Evolutionary conservation across 2,329 filamentous ascomycete species (phyloP).

Genomic region (Fusarium devonianum): DNA sequence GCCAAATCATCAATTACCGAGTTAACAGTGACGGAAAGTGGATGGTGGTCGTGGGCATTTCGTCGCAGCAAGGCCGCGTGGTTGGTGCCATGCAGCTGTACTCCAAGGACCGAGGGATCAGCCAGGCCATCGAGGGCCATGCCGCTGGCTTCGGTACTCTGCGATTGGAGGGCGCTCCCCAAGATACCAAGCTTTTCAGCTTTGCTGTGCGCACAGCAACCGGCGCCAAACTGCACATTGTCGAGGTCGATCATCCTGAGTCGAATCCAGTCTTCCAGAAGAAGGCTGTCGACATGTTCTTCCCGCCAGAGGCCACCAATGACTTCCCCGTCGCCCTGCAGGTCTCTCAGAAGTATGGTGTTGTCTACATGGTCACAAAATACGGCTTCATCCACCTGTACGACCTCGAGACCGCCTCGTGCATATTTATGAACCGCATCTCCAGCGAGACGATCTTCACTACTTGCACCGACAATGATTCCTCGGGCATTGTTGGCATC

Average conservation of each 20-base stretch:
- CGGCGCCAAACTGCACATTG: conserved; percentile 94
- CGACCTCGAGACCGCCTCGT: conserved; percentile 92
- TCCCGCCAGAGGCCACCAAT: conserved; percentile 92
- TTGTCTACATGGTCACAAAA: conserved; percentile 97
- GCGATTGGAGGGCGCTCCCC: conserved; percentile 84
- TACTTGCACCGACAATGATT: conserved; percentile 82
- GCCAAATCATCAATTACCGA: conserved; percentile 99
- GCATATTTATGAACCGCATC: conserved; percentile 99
- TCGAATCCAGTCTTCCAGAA: conserved; percentile 90
- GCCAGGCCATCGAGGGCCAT: conserved; percentile 97
- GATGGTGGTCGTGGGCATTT: conserved; percentile 98
- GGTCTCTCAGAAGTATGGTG: conserved; percentile 93
- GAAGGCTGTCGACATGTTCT: conserved; percentile 97
- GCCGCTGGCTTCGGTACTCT: conserved; percentile 93
- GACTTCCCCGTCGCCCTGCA: conserved; percentile 99
- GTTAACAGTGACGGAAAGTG: conserved; percentile 95
- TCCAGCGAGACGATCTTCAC: conserved; percentile 99
- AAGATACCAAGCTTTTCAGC: conserved; percentile 94
- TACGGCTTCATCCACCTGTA: conserved; percentile 99
- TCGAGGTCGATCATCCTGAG: conserved; percentile 93
- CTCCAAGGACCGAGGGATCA: conserved; percentile 94
- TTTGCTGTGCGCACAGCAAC: conserved; percentile 91
- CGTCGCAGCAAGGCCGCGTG: conserved; percentile 89
- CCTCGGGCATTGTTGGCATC: conserved; percentile 88
- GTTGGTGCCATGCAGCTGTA: conserved; percentile 97